phyloP scores from a whole-genome alignment of 176 grass and related monocot genomes.

The Typha latifolia region DNA sequence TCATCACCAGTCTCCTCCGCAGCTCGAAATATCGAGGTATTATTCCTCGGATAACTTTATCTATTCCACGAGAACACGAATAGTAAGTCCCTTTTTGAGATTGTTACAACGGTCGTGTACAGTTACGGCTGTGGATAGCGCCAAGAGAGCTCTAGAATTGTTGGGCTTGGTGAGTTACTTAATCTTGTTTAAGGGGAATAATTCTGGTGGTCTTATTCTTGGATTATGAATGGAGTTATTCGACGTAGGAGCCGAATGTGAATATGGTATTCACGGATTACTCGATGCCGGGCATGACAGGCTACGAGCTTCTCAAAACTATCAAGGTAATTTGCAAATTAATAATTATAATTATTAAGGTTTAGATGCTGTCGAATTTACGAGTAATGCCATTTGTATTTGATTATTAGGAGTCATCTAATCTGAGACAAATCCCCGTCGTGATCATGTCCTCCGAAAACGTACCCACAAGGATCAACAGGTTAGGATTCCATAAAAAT shows the following conservation, averaged over 20 bases:
- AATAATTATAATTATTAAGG: too few species aligned
- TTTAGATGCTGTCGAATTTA: too few species aligned
- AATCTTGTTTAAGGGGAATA: too few species aligned
- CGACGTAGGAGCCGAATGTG: conserved; percentile 41
- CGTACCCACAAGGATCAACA: conserved; percentile 63
- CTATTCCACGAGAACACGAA: too few species aligned
- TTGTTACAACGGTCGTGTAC: neutral
- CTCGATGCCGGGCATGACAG: conserved; percentile 95
- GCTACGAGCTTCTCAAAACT: conserved; percentile 79
- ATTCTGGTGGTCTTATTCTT: neutral
- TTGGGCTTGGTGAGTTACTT: conserved; percentile 31
- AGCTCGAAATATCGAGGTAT: conserved; percentile 76
- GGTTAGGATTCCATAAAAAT: too few species aligned
- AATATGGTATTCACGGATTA: conserved; percentile 98
- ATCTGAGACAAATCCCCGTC: conserved; percentile 58
- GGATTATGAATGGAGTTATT: neutral
- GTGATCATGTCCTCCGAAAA: conserved; percentile 97
- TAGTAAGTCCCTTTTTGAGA: too few species aligned
- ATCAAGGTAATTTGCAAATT: conserved; percentile 40
- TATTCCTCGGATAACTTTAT: neutral
- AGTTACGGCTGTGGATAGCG: conserved; percentile 83
- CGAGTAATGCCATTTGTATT: neutral
- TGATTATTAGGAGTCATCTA: conserved; percentile 35
- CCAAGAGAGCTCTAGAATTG: conserved; percentile 57
- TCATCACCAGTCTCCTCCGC: conserved; percentile 71